Base-by-base conservation (phyloP, 768 basidiomycete genomes). In the Daedalea quercina region DNA sequence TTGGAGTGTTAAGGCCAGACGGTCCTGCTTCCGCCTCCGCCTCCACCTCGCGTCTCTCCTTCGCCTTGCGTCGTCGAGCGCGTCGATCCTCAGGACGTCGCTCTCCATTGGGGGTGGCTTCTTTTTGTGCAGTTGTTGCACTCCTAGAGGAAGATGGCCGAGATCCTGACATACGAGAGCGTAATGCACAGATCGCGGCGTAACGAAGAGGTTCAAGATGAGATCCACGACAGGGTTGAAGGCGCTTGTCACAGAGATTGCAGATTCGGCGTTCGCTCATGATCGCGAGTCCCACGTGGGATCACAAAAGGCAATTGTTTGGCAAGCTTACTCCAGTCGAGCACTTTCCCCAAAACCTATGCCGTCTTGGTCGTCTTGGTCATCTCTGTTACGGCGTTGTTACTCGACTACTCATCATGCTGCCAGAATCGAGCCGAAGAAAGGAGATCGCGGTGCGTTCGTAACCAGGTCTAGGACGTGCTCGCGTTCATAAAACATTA, bases 401-500 rank as follows among this genome's bases (percentile, higher is more conserved):
- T 23, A 56, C 23, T 34, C 60, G 3, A 60, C 55, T 15, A 56
- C 43, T 13, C 55, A 52, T 13, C 28, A 62, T 50, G 59, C 54
- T 1, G 23, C 55, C 6, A 54, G 48, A 43, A 56, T 55, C 4
- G 13, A 44, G 20, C 66, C 66, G 7, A 53, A 47, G 33, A 67
- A 63, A 52, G 69, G 69, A 7, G 60, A 60, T 54, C 61, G 60
- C 44, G 69, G 69, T 68, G 53, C 4, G 54, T 33, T 4, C 28
- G 6, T 25, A 25, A 28, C 40, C 2, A 20, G 44, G 19, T 9
- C 13, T 8, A 4, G 37, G 6, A 12, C 37, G n/a, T 6, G 12
- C 25, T 1, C 41, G 7, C 22, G 19, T 7, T 33, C 48, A 44
- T 11, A 23, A 34, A 3, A 4, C 7, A 12, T 15, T 57, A 94